Evolutionary conservation across 805 yeast genomes (phyloP), one percentile per base, ranked within the genome.

Genomic region (Saccharomycopsis sp.): DNA sequence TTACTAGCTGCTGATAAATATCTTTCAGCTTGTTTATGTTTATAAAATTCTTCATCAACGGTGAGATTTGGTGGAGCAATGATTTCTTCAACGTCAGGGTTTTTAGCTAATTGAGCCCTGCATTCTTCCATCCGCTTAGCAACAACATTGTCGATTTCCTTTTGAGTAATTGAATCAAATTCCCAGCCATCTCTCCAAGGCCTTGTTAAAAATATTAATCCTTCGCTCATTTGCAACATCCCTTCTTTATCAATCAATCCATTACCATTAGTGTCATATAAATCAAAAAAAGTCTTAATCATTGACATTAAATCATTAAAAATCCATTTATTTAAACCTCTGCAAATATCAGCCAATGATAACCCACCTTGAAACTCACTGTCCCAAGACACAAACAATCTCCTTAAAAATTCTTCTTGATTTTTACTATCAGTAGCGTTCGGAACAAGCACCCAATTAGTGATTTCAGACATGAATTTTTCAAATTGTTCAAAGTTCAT

Each of bases 1-100:
- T 75, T 79, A 50, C 95, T 83, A 3, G 95, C 93, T 0, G 96
- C 90, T 1, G 86, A 74, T 22, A 93, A 68, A 56, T 88, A 90
- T 50, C 96, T 65, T 55, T 81, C 88, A n/a, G 78, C 64, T 59
- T 84, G 93, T 53, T 72, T 77, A 36, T 68, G 67, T 52, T 74
- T 78, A 57, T 81, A 75, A 40, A 70, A 70, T 37, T 75, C 79
- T 53, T 76, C 78, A 55, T 84, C 84, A 39, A 82, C 74, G 23
- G 72, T 67, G 9, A 81, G 74, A 48, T 78, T 79, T 3, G 72
- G 60, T 1, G 89, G 86, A 2, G 81, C 53, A 20, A 67, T 59
- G 23, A 78, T 63, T 16, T 68, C 65, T 24, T 66, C 71, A 20
- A 57, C 39, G 4, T 56, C 57, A 45, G 55, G 44, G 43, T 44